Base-by-base conservation (phyloP, 1,139 yeast genomes). In the Suhomyces chickasaworum region DNA sequence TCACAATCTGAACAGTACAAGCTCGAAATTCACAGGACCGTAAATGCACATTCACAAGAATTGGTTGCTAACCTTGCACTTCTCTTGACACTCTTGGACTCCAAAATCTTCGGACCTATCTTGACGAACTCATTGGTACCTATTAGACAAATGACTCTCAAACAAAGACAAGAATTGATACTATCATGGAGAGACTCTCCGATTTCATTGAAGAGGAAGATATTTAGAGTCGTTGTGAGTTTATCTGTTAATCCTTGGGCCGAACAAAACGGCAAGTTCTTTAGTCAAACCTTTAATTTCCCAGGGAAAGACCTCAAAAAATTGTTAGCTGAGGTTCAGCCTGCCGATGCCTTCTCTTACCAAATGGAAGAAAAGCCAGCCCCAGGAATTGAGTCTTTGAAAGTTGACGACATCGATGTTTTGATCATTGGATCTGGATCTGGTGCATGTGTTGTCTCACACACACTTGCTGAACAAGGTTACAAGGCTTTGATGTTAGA, bases 401-500 rank as follows among this genome's bases (percentile, higher is more conserved):
- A 66, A 41, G 52, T 73, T 39, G 71, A 75, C 3, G 65, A 70
- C 20, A 58, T 70, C 38, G 77, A 80, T 52, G 83, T 68, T 4
- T 63, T 78, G 21, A 69, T 81, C 39, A 67, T 81, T 41, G 86
- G 86, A 3, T 76, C 83, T 4, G 86, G 86, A 2, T 65, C 79
- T 15, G 83, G 84, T 4, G 80, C 83, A 1, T 84, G 84, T 7
- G 85, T 80, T 1, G 78, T 71, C 0, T 84, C 84, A 2, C 75
- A 76, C 42, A 69, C 80, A 3, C 68, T 81, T 44, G 64, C 78
- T 3, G 61, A 68, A 10, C 69, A 66, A 30, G 84, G 84, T 9
- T 65, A 59, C 54, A 68, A 63, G 31, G 73, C 77, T 20, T 64
- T 81, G 40, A 76, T 81, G 1, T 56, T 81, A 12, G 86, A 81